These are phyloP conservation scores for Acer saccharum DNA, from an alignment of 345 rosid genomes.

Conservation along the genomic window DNA sequence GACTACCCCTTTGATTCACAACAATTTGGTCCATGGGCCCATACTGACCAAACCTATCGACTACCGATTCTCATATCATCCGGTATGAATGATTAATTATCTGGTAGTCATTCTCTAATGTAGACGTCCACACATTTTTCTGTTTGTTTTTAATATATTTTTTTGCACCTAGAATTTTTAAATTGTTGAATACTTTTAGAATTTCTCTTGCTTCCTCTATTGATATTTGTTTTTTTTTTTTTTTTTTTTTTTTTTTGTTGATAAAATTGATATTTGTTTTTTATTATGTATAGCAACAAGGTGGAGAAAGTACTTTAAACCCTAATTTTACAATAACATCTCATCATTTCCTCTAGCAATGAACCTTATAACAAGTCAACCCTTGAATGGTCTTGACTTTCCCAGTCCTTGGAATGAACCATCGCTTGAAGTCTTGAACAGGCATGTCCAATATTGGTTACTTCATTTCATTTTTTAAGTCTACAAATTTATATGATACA, in stretches of 20 bases:
- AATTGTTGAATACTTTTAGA: no score
- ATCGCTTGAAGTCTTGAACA: slow-evolving; percentile 7
- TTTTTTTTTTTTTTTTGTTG: no score
- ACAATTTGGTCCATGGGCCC: neutral
- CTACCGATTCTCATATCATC: neutral
- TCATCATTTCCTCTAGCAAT: neutral
- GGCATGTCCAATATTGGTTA: slow-evolving; percentile 17
- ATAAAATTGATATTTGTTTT: neutral
- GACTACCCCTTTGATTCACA: neutral
- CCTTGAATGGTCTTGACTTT: slow-evolving; percentile 8
- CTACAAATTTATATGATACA: neutral
- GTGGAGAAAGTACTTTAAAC: neutral
- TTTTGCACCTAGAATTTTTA: no score
- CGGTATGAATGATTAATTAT: neutral
- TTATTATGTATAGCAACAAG: slow-evolving; percentile 15
- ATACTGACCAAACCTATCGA: neutral
- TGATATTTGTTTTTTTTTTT: neutral
- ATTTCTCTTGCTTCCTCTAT: neutral
- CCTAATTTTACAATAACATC: neutral
- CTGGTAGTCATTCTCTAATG: no score
- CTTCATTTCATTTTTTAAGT: neutral
- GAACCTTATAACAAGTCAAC: neutral
- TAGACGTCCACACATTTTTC: no score
- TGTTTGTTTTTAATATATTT: no score
- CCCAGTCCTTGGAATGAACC: slow-evolving; percentile 12